Conservation (phyloP, 306 rosid species). For the Acacia melanoxylon region DNA sequence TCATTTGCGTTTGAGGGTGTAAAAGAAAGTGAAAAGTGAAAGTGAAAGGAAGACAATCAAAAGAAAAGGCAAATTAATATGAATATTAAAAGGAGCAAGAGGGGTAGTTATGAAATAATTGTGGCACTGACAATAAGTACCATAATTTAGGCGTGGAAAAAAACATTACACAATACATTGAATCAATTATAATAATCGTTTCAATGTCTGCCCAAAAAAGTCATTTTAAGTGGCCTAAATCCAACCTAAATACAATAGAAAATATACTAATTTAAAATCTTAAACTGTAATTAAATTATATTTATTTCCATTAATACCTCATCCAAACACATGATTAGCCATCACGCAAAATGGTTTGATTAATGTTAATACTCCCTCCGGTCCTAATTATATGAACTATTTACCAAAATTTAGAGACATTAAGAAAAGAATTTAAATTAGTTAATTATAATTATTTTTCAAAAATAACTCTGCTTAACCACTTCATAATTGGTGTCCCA, state of each 20-base stretch:
- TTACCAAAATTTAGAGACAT: too few relatives aligned
- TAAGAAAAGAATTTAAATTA: too few relatives aligned
- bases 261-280: too few relatives aligned
- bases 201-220: not conserved
- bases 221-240: not conserved
- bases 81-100: not conserved
- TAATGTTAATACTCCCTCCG: too few relatives aligned
- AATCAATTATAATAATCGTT: not conserved
- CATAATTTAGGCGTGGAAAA: not conserved
- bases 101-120: not conserved
- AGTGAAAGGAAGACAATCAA: not conserved
- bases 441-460: too few relatives aligned
- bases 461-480: too few relatives aligned
- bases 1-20: not conserved
- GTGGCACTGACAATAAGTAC: not conserved
- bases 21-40: not conserved
- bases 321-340: too few relatives aligned
- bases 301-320: not conserved
- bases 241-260: not conserved
- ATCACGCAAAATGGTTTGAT: too few relatives aligned
- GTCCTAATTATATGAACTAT: too few relatives aligned
- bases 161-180: too few relatives aligned
- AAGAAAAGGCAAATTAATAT: not conserved
- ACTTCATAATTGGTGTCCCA: too few relatives aligned
- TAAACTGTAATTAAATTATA: not conserved